A percentile compares a stretch with the other conserved stretches of the same genome.
Evolutionary conservation across 192 early-diverging fungal genomes (phyloP).

Genomic region (Phycomyces nitens): DNA sequence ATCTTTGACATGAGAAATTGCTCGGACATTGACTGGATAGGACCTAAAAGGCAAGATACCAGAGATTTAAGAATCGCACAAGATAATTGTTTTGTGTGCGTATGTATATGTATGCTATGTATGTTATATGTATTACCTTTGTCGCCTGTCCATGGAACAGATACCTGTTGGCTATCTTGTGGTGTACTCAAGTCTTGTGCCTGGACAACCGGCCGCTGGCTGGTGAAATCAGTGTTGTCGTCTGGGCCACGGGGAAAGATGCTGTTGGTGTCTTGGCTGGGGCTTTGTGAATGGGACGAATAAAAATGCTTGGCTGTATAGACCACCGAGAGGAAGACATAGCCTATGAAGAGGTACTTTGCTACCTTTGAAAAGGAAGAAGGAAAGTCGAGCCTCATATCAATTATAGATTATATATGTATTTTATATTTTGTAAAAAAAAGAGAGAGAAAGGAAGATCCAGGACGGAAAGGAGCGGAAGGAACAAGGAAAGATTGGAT

Average conservation of each 20-base stretch:
- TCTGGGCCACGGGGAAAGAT: constrained; percentile 1
- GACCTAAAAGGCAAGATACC: too few species aligned
- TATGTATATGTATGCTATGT: too few species aligned
- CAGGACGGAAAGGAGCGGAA: background rate
- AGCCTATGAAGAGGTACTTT: constrained; percentile 6
- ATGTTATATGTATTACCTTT: too few species aligned
- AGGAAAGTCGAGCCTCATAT: background rate
- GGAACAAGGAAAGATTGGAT: background rate
- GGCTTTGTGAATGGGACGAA: background rate
- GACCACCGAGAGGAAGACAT: constrained; percentile 4
- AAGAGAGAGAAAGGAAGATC: background rate
- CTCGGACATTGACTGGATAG: constrained; percentile 23
- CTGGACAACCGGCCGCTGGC: background rate
- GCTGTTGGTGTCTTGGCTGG: background rate
- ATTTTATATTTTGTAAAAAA: too few species aligned
- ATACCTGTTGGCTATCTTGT: too few species aligned
- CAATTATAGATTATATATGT: too few species aligned
- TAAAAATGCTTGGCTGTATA: constrained; percentile 14
- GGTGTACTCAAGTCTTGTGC: too few species aligned
- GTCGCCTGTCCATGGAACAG: too few species aligned
- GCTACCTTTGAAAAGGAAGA: background rate
- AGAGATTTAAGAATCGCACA: too few species aligned
- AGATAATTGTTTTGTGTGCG: too few species aligned
- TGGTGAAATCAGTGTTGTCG: background rate
- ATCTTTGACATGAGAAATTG: constrained; percentile 50